Base-by-base conservation (phyloP, 257 asterid genomes). In the Mentha longifolia region DNA sequence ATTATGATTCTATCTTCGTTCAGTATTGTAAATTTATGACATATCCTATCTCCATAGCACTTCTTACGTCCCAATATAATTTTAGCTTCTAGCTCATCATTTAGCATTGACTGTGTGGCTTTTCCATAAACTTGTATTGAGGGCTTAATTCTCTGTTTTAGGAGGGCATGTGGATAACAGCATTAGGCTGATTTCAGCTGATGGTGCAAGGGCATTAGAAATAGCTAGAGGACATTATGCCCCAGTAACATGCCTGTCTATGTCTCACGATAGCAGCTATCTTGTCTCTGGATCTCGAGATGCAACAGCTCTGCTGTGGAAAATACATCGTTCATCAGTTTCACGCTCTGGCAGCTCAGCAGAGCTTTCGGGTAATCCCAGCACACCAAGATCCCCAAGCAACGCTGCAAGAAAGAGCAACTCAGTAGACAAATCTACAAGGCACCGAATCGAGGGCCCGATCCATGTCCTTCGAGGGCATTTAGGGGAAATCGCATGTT, bases 121-220 rank as follows among this genome's bases (percentile, higher is more conserved):
- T 28, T 20, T 17, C 12, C 65, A 50, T 62, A 25, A 42, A 55
- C 72, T 68, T 61, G 43, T 73, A 59, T 71, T 76, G 70, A 67
- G 39, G 12, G 61, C 49, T 60, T 45, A 58, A 65, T 59, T 68
- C 68, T 71, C 70, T 65, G 62, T 65, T 74, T 74, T 66, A 92
- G 99, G 99, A 73, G 98, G 98, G 55, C 99, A 95, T 77, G 91
- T 88, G 67, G 99, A 95, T 79, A 89, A 85, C 86, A 89, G 96
- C 42, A 79, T 88, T 65, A 87, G 98, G 83, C 88, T 92, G 73
- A 82, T 95, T 78, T 95, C 98, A 41, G 87, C 89, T 56, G 98
- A 95, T 71, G 96, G 96, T 68, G 99, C 99, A 66, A 92, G 82
- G 84, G 92, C 99, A 67, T 76, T 89, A 81, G 99, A 95, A 85